Conservation (phyloP, 1,284 basidiomycete genomes). For the Phellopilus nigrolimitatus region DNA sequence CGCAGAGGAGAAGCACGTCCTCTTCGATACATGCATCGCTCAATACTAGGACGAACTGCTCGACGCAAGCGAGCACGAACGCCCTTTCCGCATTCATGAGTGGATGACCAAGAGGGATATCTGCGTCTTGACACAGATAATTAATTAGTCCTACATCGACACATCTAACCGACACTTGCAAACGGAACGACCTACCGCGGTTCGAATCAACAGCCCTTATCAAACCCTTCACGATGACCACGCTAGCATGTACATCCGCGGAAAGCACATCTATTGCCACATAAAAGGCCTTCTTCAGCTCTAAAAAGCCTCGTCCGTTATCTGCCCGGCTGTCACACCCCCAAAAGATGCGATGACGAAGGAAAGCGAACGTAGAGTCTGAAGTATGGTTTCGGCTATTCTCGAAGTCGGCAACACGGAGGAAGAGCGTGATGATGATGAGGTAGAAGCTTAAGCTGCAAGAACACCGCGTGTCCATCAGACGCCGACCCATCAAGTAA, state of each 20-base stretch:
- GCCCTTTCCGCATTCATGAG: conserved; percentile 49
- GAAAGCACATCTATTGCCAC: conserved; percentile 66
- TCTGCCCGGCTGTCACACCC: conserved; percentile 54
- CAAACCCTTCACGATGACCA: conserved; percentile 38
- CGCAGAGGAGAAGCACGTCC: conserved; percentile 51
- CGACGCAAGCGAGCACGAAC: conserved; percentile 59
- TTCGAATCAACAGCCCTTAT: conserved; percentile 27
- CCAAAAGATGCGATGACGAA: conserved; percentile 72
- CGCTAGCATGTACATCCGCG: conserved; percentile 37
- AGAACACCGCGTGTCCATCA: conserved; percentile 54
- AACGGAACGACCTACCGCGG: conserved; percentile 27
- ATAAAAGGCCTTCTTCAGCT: conserved; percentile 68
- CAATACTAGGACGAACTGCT: conserved; percentile 63
- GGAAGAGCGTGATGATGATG: conserved; percentile 8
- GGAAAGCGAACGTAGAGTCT: conserved; percentile 56
- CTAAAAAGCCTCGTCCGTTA: conserved; percentile 46
- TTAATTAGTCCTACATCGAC: too few species aligned
- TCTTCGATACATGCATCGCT: conserved; percentile 43
- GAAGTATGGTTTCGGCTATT: conserved; percentile 42
- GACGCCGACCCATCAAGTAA: conserved; percentile 43
- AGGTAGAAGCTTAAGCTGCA: conserved; percentile 37
- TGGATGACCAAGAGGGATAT: conserved; percentile 1
- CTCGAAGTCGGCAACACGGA: conserved; percentile 30
- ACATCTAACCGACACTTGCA: too few species aligned
- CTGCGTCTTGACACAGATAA: too few species aligned